Evolutionary conservation across 73 alveolate species (phyloP).

Genomic region (Uronychia binucleata): DNA sequence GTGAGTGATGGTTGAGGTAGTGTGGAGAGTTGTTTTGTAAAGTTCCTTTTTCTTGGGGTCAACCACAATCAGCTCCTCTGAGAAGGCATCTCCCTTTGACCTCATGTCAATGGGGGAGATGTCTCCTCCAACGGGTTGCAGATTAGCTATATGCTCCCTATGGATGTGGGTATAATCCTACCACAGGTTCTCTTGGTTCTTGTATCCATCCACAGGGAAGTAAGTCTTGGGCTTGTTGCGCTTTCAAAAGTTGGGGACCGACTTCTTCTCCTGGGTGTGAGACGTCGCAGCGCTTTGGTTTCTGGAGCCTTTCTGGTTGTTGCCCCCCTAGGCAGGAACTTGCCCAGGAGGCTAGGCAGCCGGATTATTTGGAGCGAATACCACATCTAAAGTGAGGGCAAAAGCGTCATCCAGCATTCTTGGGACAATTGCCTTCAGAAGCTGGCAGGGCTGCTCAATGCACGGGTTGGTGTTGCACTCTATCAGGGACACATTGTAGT

Average conservation of each 20-base stretch:
- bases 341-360: background rate
- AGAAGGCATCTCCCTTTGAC: background rate
- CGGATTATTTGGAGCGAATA: slow-evolving; percentile 18
- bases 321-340: background rate
- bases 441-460: slow-evolving; percentile 72
- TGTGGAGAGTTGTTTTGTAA: no score
- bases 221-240: background rate
- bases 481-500: slow-evolving; percentile 66
- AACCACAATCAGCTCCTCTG: background rate
- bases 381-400: slow-evolving; percentile 68
- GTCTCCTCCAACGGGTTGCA: background rate
- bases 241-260: background rate
- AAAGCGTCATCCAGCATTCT: slow-evolving; percentile 76
- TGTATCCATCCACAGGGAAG: background rate
- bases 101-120: background rate
- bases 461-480: slow-evolving; percentile 86
- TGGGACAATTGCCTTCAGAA: slow-evolving; percentile 68
- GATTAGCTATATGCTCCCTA: background rate
- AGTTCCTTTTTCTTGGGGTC: background rate
- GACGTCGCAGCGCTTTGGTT: background rate
- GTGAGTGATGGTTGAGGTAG: no score
- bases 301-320: background rate
- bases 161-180: background rate
- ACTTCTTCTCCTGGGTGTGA: background rate
- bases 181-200: background rate